Percentiles rank a stretch among this genome's conserved stretches.
Evolutionary conservation across 2,329 filamentous ascomycete species (phyloP).

Genomic region (Hysterium pulicare): DNA sequence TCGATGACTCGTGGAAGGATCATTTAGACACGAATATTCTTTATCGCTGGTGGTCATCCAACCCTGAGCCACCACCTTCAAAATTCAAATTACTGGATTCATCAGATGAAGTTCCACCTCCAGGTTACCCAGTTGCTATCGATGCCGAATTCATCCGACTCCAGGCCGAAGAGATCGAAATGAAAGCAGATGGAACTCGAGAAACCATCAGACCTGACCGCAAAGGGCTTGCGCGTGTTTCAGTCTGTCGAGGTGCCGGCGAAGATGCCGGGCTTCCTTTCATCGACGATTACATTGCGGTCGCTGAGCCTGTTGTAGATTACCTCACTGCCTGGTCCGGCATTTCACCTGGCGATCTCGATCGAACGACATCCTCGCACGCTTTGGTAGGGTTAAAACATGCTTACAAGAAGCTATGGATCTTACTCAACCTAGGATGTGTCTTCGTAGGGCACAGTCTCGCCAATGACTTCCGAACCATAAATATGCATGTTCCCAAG

Average conservation of each 20-base stretch:
- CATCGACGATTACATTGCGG: conserved; percentile 95
- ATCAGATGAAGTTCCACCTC: conserved; percentile 62
- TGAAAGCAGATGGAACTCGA: conserved; percentile 89
- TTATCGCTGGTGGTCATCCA: conserved; percentile 65
- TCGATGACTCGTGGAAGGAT: conserved; percentile 84
- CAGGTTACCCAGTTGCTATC: conserved; percentile 76
- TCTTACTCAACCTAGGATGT: conserved; percentile 89
- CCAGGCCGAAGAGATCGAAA: conserved; percentile 89
- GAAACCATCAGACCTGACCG: conserved; percentile 90
- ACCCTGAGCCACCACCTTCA: conserved; percentile 41
- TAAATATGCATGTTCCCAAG: conserved; percentile 94
- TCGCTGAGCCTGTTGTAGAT: conserved; percentile 87
- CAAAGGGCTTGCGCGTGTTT: conserved; percentile 88
- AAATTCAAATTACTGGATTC: conserved; percentile 60
- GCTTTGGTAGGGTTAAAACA: conserved; percentile 83
- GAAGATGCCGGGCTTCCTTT: conserved; percentile 79
- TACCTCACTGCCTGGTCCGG: conserved; percentile 94
- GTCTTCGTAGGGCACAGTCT: conserved; percentile 92
- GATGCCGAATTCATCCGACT: conserved; percentile 96
- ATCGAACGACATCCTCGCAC: conserved; percentile 72
- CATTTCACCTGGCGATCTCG: conserved; percentile 80
- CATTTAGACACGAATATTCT: conserved; percentile 79
- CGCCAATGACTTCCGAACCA: conserved; percentile 93
- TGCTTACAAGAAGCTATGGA: conserved; percentile 97
- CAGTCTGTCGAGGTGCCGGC: conserved; percentile 78